Base-by-base conservation (phyloP, 1,284 basidiomycete species). In the Ceratobasidium sp. region DNA sequence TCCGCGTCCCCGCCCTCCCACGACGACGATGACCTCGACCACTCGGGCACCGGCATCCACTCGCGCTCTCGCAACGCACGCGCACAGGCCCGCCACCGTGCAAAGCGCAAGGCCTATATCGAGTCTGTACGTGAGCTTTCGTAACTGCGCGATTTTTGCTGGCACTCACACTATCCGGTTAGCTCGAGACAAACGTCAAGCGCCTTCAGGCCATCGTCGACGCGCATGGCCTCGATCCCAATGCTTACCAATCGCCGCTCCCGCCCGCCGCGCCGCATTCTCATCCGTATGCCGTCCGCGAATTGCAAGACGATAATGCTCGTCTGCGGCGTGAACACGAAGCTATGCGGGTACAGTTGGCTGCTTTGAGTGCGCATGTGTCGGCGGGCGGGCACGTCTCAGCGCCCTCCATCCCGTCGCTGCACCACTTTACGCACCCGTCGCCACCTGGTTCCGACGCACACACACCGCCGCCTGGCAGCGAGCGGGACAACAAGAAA, bases 41-140 rank as follows among this genome's bases (percentile, higher is more conserved):
- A 19, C 8, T 1, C 17, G 1, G 69, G 69, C 57, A 73, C 69
- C 44, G 69, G 69, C 27, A 56, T 73, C n/a, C 59, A 60, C 45
- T 75, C 74, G 82, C 90, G 92, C 77, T 91, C 90, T 84, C 89
- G 93, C 84, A 94, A 94, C 84, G 93, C 93, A 74, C 94, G 93
- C 82, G 95, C 94, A 2, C 94, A 97, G 84, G 93, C 94, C 69
- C 86, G 94, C 79, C 94, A 96, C 86, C 89, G 94, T 74, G 95
- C 94, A 81, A 96, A 96, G 84, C 88, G 95, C 83, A 96, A 96
- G 85, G 94, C 94, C 14, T 95, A 96, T 84, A 93, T 96, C 80
- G 94, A 95, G 79, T 91, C 94, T 85, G 94, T 93, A 77, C 77
- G 87, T 69, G 33, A 60, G 36, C 69, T 74, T 73, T 47, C 62